Conservation (phyloP, 345 rosid species). For the Salix purpurea region DNA sequence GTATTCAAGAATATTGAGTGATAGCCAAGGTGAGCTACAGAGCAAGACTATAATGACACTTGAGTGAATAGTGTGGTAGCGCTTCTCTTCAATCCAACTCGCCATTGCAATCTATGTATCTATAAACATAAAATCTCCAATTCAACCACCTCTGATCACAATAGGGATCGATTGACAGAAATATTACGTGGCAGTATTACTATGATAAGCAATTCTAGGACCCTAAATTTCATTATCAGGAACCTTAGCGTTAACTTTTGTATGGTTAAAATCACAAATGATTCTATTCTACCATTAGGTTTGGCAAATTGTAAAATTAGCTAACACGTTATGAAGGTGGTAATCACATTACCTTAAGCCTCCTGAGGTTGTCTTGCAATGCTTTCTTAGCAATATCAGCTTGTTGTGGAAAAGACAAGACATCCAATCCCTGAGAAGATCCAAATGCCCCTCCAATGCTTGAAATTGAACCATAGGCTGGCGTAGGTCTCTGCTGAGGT, state of each 20-base stretch:
- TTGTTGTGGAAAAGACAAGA: slow-evolving; percentile 61
- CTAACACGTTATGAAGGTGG: not conserved
- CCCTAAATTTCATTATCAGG: not conserved
- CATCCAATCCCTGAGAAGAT: slow-evolving; percentile 44
- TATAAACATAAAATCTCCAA: not conserved
- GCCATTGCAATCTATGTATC: too few species aligned
- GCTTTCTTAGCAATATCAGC: slow-evolving; percentile 75
- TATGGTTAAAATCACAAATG: too few species aligned
- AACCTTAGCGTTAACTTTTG: not conserved
- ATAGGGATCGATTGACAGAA: not conserved
- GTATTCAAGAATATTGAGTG: too few species aligned
- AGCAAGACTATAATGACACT: too few species aligned
- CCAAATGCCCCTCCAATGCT: slow-evolving; percentile 53
- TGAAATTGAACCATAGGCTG: slow-evolving; percentile 32
- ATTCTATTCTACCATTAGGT: too few species aligned
- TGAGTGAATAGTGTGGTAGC: too few species aligned
- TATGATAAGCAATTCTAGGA: not conserved
- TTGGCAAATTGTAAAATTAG: not conserved
- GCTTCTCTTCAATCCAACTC: too few species aligned
- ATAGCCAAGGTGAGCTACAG: too few species aligned
- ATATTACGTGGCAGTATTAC: not conserved
- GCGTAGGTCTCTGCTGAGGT: not conserved
- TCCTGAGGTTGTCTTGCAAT: slow-evolving; percentile 46
- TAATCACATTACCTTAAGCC: slow-evolving; percentile 53
- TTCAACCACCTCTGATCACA: not conserved